Percentiles rank a stretch among this genome's conserved stretches.
These are phyloP conservation scores for Aspergillus biplanus DNA, from an alignment of 495 filamentous ascomycete species.

Conservation along the genomic window DNA sequence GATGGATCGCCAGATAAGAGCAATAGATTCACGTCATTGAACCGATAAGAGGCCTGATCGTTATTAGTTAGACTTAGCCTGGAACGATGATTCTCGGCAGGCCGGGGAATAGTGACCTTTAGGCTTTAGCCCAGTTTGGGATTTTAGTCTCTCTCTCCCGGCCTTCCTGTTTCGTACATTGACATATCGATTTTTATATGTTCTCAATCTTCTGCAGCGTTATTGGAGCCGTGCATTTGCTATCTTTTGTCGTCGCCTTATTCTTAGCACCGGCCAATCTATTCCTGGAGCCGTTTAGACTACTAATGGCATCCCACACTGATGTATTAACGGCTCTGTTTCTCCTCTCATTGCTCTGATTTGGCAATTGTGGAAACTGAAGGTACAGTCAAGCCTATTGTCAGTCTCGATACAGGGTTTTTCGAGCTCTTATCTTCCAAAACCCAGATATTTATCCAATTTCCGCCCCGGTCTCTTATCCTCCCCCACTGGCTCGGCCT, in stretches of 20 bases:
- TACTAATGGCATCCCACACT: not conserved
- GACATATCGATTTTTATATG: not conserved
- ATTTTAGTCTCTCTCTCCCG: conserved; percentile 22
- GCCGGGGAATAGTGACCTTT: not conserved
- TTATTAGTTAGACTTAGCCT: conserved; percentile 8
- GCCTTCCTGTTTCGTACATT: conserved; percentile 35
- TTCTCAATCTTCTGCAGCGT: not conserved
- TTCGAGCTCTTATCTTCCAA: not conserved
- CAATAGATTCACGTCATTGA: conserved; percentile 8
- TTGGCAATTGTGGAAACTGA: conserved; percentile 5
- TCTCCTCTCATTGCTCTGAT: conserved; percentile 19
- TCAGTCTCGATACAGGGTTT: not conserved
- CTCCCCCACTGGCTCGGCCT: not conserved
- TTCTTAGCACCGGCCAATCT: conserved; percentile 5
- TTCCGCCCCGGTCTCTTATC: not conserved
- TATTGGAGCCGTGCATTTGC: conserved; percentile 1
- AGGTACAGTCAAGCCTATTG: not conserved
- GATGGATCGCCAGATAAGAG: not conserved
- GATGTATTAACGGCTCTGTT: conserved; percentile 3
- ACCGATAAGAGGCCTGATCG: conserved; percentile 16
- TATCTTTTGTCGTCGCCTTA: conserved; percentile 11
- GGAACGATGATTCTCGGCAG: not conserved
- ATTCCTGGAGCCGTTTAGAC: not conserved
- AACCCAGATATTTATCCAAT: not conserved
- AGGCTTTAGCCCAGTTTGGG: not conserved